Evolutionary conservation across 345 rosid genomes (phyloP).

Genomic region (Durio zibethinus): DNA sequence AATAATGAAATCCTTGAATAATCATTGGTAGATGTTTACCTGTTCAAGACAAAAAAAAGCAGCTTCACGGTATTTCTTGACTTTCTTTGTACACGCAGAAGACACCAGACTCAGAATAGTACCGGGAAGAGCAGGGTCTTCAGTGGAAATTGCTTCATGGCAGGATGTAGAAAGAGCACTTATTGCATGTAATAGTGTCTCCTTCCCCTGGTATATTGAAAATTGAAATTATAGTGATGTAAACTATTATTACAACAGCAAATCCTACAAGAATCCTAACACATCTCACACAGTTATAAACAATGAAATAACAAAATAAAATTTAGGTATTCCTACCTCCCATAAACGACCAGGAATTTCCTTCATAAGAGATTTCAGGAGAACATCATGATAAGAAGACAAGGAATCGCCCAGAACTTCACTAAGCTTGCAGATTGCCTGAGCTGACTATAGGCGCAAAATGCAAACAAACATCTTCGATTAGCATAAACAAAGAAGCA

Average conservation of each 20-base stretch:
- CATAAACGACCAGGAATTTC: slow-evolving; percentile 92
- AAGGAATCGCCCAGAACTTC: slow-evolving; percentile 84
- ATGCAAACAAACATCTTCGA: slow-evolving; percentile 10
- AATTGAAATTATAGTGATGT: not conserved
- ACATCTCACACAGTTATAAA: not conserved
- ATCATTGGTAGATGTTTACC: slow-evolving; percentile 33
- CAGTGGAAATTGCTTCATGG: slow-evolving; percentile 63
- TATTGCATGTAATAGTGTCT: slow-evolving; percentile 69
- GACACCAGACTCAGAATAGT: slow-evolving; percentile 59
- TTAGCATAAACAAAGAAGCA: slow-evolving; percentile 7
- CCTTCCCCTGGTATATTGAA: slow-evolving; percentile 70
- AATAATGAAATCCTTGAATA: slow-evolving; percentile 1
- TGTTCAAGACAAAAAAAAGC: slow-evolving; percentile 73
- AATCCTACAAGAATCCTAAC: not conserved
- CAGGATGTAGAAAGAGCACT: slow-evolving; percentile 75
- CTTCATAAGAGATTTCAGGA: slow-evolving; percentile 63
- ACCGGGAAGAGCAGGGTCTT: slow-evolving; percentile 54
- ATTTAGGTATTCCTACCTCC: slow-evolving; percentile 54
- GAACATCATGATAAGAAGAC: slow-evolving; percentile 52
- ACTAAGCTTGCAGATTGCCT: slow-evolving; percentile 74
- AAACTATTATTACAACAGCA: not conserved
- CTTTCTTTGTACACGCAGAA: slow-evolving; percentile 74
- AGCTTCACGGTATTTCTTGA: slow-evolving; percentile 78
- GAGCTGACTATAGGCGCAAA: slow-evolving; percentile 60
- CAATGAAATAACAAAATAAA: not conserved